These are phyloP conservation scores for Solanum etuberosum DNA, from an alignment of 257 asterid species.

Conservation along the genomic window DNA sequence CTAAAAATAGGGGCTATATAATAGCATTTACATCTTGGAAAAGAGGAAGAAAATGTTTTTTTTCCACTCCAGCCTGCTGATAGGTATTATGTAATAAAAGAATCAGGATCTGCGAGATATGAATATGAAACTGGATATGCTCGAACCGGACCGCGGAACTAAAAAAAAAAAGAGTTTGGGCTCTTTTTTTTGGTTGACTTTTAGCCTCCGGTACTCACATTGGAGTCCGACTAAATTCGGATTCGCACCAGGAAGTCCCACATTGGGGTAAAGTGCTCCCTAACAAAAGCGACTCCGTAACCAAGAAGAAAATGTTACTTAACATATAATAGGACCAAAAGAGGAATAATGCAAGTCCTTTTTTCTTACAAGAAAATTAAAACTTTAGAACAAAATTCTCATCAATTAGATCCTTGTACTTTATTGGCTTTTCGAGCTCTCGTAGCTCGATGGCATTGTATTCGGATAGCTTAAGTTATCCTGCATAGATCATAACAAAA, in stretches of 20 bases:
- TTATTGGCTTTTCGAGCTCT: not conserved
- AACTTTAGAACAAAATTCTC: not conserved
- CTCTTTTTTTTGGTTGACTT: too few species aligned
- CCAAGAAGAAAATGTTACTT: not conserved
- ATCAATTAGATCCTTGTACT: not conserved
- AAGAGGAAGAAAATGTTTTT: not conserved
- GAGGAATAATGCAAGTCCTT: not conserved
- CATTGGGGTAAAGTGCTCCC: fast-evolving
- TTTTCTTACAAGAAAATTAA: not conserved
- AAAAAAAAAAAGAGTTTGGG: too few species aligned
- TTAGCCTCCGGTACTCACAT: too few species aligned
- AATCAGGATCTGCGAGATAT: too few species aligned
- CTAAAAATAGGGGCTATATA: not conserved
- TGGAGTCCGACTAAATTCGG: fast-evolving
- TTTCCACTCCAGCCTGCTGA: too few species aligned
- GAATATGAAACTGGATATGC: too few species aligned
- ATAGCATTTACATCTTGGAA: not conserved
- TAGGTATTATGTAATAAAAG: too few species aligned
- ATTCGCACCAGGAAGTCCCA: fast-evolving
- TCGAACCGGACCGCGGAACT: too few species aligned
- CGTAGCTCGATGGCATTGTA: not conserved
- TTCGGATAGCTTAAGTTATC: not conserved
- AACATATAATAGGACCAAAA: not conserved
- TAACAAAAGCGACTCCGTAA: too few species aligned
- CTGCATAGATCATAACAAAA: not conserved